Conservation (phyloP, 2,329 filamentous ascomycete species). For the Hypomyces rosellus region DNA sequence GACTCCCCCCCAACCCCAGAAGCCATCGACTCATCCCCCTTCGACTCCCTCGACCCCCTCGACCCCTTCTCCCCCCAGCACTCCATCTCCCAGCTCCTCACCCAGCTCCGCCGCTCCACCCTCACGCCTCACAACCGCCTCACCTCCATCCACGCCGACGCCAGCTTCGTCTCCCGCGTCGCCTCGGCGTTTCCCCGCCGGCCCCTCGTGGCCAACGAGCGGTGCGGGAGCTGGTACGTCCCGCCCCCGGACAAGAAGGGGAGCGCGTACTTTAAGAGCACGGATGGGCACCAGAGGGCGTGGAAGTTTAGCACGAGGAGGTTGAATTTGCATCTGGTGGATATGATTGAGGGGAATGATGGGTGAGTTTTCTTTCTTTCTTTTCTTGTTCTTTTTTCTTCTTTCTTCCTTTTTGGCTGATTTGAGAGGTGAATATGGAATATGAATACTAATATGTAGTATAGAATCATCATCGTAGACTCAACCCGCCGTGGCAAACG, state of each 20-base stretch:
- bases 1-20: not conserved
- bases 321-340: constrained; percentile 76
- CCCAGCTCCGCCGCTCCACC: constrained; percentile 67
- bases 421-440: not conserved
- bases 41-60: constrained; percentile 35
- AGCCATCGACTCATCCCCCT: too few species aligned
- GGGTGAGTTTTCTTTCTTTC: constrained; percentile 45
- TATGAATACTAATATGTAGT: not conserved
- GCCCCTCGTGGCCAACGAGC: constrained; percentile 84
- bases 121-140: constrained; percentile 78
- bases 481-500: constrained; percentile 87
- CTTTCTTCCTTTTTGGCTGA: not conserved
- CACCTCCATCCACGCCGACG: constrained; percentile 69
- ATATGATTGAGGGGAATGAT: constrained; percentile 57
- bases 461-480: constrained; percentile 76
- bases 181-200: constrained; percentile 45
- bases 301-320: constrained; percentile 86
- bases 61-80: constrained; percentile 49
- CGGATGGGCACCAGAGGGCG: constrained; percentile 84
- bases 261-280: constrained; percentile 95
- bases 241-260: constrained; percentile 55
- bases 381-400: not conserved
- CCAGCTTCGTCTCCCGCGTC: constrained; percentile 63
- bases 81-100: constrained; percentile 63
- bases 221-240: constrained; percentile 96